phyloP scores from a whole-genome alignment of 2,329 filamentous ascomycete genomes.

The Aspergillus tanneri region DNA sequence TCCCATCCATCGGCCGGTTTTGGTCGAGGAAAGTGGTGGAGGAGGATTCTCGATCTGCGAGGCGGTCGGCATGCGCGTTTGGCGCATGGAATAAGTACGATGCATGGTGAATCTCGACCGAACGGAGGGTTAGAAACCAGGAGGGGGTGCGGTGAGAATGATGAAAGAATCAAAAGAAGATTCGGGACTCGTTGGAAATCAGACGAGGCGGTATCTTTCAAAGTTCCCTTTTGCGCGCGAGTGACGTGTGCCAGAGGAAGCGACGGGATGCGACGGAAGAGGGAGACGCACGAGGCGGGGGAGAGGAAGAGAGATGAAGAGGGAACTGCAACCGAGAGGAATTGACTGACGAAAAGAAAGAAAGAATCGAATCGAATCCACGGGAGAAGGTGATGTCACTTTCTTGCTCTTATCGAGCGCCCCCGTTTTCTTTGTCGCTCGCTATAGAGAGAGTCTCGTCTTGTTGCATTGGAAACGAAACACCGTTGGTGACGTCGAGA shows the following conservation, averaged over 20 bases:
- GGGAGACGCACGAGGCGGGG: neutral
- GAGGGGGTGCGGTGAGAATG: neutral
- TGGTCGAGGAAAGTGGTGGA: constrained; percentile 86
- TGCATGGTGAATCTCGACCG: constrained; percentile 71
- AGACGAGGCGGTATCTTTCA: constrained; percentile 18
- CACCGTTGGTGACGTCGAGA: constrained; percentile 26
- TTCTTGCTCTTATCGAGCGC: no score
- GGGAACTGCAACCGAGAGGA: neutral
- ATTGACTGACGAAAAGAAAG: no score
- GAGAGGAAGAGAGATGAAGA: neutral
- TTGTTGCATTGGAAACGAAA: constrained; percentile 6
- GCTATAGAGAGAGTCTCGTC: no score
- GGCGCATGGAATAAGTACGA: constrained; percentile 98
- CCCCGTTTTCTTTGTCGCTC: no score
- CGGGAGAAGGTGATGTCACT: no score
- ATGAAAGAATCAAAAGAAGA: constrained; percentile 5
- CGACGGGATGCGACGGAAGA: constrained; percentile 31
- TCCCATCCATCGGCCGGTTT: constrained; percentile 85
- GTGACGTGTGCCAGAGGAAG: constrained; percentile 30
- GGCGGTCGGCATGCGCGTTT: constrained; percentile 91
- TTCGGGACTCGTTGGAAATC: constrained; percentile 7
- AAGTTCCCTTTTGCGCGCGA: constrained; percentile 30
- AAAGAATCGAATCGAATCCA: no score
- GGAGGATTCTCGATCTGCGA: constrained; percentile 89
- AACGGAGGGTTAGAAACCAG: neutral